Base-by-base conservation (phyloP, 441 rosid genomes). In the Gossypium schwendimanii region DNA sequence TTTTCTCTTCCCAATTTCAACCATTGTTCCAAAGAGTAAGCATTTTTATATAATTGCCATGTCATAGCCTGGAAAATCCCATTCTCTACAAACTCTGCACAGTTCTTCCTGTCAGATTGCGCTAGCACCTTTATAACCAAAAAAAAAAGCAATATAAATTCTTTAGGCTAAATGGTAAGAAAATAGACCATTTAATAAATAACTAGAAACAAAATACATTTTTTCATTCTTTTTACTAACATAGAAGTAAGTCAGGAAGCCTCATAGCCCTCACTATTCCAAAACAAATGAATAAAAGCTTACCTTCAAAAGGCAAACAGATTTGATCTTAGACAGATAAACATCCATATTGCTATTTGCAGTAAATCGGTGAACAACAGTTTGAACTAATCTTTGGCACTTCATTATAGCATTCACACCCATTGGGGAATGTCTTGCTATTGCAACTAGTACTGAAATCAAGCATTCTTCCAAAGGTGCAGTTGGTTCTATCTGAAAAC, bases 341-440 rank as follows among this genome's bases (percentile, higher is more conserved):
- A 82, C 76, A 47, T 84, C 87, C 70, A 78, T 57, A 75, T 57
- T 55, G 75, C 71, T 79, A 72, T 76, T 88, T 81, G 62, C 17
- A 36, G 83, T 81, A 78, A 94, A 92, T 80, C 84, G 87, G 63
- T 82, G 75, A 75, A 89, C 87, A 80, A 94, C 68, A 23, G 81
- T 78, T 75, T 85, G 82, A 67, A 92, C 83, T 74, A 94, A 92
- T 74, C 89, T 88, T 81, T 87, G 89, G 74, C 87, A 94, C 73
- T 88, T 85, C 85, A 88, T 74, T 65, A 94, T 81, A 83, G 94
- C 91, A 81, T 78, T 73, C 72, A 87, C 89, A 81, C 90, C 88
- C 59, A 80, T 87, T 74, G 92, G 92, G 26, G 97, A 94, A 87
- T 94, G 97, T 86, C 97, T 89, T 64, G 94, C 95, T 72, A 92